A percentile compares a stretch with the other conserved stretches of the same genome.
Conservation (phyloP, 2,329 filamentous ascomycete species). For the Parascedosporium putredinis region DNA sequence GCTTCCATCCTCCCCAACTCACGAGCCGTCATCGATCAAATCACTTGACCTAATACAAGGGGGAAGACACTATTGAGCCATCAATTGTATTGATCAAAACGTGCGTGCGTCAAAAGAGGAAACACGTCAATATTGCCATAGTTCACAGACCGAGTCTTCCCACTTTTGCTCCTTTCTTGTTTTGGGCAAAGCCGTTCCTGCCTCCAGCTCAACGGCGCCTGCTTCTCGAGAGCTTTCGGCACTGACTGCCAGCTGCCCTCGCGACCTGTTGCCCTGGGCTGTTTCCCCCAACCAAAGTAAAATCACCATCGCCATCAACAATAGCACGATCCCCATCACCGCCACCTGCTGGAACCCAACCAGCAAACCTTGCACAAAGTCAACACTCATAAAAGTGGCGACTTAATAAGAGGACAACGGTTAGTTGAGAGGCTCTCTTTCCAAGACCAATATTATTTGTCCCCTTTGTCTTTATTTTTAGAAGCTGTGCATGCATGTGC, state of each 20-base stretch:
- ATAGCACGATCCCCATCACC: constrained; percentile 1
- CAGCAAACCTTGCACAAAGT: not conserved
- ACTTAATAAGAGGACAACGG: not conserved
- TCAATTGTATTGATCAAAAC: too few relatives aligned
- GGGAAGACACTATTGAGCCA: not conserved
- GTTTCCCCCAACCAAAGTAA: not conserved
- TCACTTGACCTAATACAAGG: not conserved
- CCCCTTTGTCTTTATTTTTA: not conserved
- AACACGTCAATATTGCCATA: constrained; percentile 1
- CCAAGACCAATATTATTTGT: not conserved
- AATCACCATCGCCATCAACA: not conserved
- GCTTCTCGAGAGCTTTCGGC: not conserved
- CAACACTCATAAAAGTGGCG: not conserved
- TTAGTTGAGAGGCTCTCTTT: not conserved
- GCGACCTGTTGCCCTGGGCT: constrained; percentile 1
- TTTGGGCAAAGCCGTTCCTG: not conserved
- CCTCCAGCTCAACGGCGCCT: not conserved
- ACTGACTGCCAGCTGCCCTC: constrained; percentile 1
- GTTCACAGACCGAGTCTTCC: too few relatives aligned
- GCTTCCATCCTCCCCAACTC: not conserved
- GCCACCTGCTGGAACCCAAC: constrained; percentile 4
- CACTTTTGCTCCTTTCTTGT: too few relatives aligned
- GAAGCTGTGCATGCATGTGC: not conserved
- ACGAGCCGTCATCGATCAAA: not conserved
- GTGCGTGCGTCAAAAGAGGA: not conserved